Base-by-base conservation (phyloP, 2,329 filamentous ascomycete genomes). In the Lasiodiplodia theobromae region DNA sequence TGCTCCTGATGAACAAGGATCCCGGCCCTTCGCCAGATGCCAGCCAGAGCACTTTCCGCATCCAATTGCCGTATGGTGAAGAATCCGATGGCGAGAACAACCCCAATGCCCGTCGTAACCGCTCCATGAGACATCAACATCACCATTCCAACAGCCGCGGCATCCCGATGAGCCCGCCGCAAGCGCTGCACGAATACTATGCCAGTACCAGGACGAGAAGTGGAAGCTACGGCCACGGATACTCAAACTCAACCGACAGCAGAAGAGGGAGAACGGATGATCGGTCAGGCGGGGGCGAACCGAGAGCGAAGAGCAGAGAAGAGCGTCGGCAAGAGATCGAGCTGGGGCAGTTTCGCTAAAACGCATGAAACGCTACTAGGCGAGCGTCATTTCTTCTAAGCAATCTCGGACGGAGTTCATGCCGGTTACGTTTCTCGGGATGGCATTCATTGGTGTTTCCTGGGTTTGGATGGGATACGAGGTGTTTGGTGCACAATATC, bases 281-380 rank as follows among this genome's bases (percentile, higher is more conserved):
- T 11, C 23, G 62, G 31, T 31, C 18, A n/a, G 62, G 8, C 10
- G 62, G 54, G 8, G 66, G 47, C 10, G 66, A 52, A n/a, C 34
- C 44, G 37, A 64, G 79, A 66, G 76, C 72, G 8, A 62, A 78
- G 47, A 80, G 79, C 57, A 74, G 78, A n/a, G 79, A 79, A 64
- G 77, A 80, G 70, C 71, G 81, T 66, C 74, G 80, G 71, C 68
- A 77, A 63, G 79, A 82, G 71, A 82, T 82, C 68, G 81, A 82
- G 71, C 69, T 80, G 63, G 79, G 80, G 2, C 28, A 38, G 28
- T 23, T 65, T 18, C 57, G 57, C 23, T 60, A 31, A 60, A 34
- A 37, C 14, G 12, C 18, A 37, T 21, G 34, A 44, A 44, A 21
- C n/a, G 34, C 18, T 52, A 12, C 28, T 25, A 18, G 18, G 51